A percentile compares a stretch with the other conserved stretches of the same genome.
These are phyloP conservation scores for Mucor lusitanicus DNA, from an alignment of 371 early-diverging fungal species.

Conservation along the genomic window DNA sequence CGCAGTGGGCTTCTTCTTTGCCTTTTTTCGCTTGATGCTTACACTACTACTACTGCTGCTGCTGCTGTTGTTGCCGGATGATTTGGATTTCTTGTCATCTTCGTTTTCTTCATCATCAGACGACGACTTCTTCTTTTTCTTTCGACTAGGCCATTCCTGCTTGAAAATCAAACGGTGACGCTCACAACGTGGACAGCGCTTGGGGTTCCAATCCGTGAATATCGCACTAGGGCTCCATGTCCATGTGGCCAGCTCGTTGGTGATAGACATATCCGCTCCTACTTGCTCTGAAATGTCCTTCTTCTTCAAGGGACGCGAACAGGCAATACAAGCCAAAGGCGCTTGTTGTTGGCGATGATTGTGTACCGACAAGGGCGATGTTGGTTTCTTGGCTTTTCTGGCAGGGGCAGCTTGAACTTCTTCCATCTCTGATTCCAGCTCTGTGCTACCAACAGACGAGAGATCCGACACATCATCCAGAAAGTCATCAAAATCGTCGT, in stretches of 20 bases:
- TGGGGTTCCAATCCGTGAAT: slow-evolving; percentile 45
- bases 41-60: too few relatives aligned
- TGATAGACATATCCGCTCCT: slow-evolving; percentile 25
- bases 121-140: slow-evolving; percentile 22
- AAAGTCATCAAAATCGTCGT: slow-evolving; percentile 28
- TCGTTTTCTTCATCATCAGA: not conserved
- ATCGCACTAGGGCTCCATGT: slow-evolving; percentile 52
- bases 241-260: slow-evolving; percentile 51
- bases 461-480: slow-evolving; percentile 48
- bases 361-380: not conserved
- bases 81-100: slow-evolving; percentile 9
- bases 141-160: slow-evolving; percentile 49
- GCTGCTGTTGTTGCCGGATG: not conserved
- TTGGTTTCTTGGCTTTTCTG: not conserved
- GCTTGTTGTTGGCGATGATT: slow-evolving; percentile 12
- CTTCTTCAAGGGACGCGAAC: slow-evolving; percentile 29
- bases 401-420: not conserved
- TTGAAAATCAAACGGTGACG: slow-evolving; percentile 42
- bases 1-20: not conserved
- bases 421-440: slow-evolving; percentile 17
- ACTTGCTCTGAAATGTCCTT: slow-evolving; percentile 36
- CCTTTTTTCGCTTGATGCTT: not conserved
- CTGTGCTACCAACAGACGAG: slow-evolving; percentile 39
- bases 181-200: slow-evolving; percentile 52
- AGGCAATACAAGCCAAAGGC: slow-evolving; percentile 46